Percentiles rank a stretch among this genome's conserved stretches.
Evolutionary conservation across 2,329 filamentous ascomycete species (phyloP).

Genomic region (Sporothrix pallida): DNA sequence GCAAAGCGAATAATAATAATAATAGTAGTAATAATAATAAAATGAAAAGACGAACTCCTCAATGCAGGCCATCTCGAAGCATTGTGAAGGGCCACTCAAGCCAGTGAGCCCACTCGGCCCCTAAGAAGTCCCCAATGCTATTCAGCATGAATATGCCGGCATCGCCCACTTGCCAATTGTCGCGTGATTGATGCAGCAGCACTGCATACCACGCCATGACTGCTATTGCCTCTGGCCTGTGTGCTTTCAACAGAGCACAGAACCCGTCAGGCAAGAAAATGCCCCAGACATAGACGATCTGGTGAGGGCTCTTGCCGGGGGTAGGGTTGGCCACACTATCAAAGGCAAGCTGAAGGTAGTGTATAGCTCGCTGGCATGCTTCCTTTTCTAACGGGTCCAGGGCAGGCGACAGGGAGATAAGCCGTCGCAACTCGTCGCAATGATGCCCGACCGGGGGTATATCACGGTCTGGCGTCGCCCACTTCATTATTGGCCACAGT

Average conservation of each 20-base stretch:
- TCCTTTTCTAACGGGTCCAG: conserved; percentile 37
- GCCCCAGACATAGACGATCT: conserved; percentile 47
- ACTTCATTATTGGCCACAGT: conserved; percentile 45
- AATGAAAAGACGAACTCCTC: neutral
- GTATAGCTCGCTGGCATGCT: conserved; percentile 40
- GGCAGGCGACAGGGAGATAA: conserved; percentile 35
- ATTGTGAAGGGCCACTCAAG: conserved; percentile 40
- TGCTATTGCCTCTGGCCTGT: conserved; percentile 49
- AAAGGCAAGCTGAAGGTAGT: conserved; percentile 44
- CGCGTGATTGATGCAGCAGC: conserved; percentile 47
- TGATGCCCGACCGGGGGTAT: conserved; percentile 38
- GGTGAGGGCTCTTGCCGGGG: conserved; percentile 33
- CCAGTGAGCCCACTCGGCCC: conserved; percentile 44
- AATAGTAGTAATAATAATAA: no score
- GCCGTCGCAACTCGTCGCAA: conserved; percentile 41
- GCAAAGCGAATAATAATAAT: no score
- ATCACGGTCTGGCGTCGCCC: conserved; percentile 29
- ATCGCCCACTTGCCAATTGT: conserved; percentile 46
- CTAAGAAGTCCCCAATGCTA: conserved; percentile 41
- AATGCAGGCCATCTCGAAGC: conserved; percentile 31
- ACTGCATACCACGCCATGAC: conserved; percentile 52
- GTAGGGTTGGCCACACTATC: conserved; percentile 37
- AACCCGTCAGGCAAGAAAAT: conserved; percentile 47
- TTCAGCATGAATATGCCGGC: conserved; percentile 43
- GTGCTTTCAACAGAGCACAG: conserved; percentile 45